Evolutionary conservation across 306 rosid genomes (phyloP), one percentile per base, ranked within the genome.

Genomic region (Citrullus mucosospermus): DNA sequence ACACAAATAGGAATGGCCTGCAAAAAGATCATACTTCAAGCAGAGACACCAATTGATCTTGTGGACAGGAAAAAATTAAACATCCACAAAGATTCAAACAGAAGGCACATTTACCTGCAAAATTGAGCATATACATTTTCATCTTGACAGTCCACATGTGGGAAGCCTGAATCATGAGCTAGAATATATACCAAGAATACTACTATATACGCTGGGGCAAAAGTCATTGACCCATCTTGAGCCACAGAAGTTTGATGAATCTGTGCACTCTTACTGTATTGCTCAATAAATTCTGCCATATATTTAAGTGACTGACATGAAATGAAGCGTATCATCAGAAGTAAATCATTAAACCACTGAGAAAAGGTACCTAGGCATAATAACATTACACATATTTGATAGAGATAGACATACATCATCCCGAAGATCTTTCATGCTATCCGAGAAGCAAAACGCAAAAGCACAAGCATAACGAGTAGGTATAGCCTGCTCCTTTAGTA

Each of bases 381-480:
- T 14, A 60, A 62, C 36, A 67, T 36, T 56, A 60, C 59, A 8
- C 44, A 81, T 36, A 65, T 13, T 63, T 58, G 44, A 48, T 56
- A 76, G 79, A 80, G 30, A 77, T 15, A 50, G 75, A 76, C 86
- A 80, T 91, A 95, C 98, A 80, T 80, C 85, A 77, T 82, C 86
- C 78, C 78, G 90, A 68, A 90, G 80, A 82, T 91, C 92, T 59
- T 80, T 85, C 15, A 50, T 79, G 85, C 82, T 68, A 81, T 89
- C 88, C 48, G 86, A 85, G 78, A 82, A 70, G 62, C 86, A 91
- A 85, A 95, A 75, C 82, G 97, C 88, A 84, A 89, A 92, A 80
- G 91, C 92, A 82, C 98, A 89, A 30, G 97, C 93, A 85, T 87
- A 95, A 81, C 96, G 91, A 80, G 79, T 88, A 76, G 98, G 96